A percentile compares a stretch with the other conserved stretches of the same genome.
Conservation (phyloP, 2,329 filamentous ascomycete genomes). For the Calonectria pseudoturangicola region DNA sequence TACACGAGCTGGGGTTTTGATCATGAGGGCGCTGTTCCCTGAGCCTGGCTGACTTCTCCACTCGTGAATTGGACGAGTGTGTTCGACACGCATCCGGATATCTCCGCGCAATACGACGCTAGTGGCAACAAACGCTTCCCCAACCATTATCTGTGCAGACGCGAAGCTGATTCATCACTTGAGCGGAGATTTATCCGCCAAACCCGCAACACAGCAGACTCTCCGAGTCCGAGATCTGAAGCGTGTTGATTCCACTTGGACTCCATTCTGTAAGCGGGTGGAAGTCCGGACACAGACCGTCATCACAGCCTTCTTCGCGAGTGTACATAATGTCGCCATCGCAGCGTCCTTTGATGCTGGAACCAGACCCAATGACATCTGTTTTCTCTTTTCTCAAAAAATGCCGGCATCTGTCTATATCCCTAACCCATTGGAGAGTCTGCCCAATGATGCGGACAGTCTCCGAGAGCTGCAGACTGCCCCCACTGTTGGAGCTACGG, state of each 20-base stretch:
- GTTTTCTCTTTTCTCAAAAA: conserved; percentile 19
- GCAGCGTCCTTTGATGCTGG: background rate
- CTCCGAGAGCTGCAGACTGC: conserved; percentile 5
- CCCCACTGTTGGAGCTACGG: background rate
- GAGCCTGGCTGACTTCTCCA: background rate
- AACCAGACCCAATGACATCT: background rate
- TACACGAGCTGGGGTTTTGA: background rate
- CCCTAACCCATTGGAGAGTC: conserved; percentile 38
- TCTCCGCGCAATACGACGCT: conserved; percentile 11
- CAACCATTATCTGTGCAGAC: background rate
- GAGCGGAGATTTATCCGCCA: conserved; percentile 26
- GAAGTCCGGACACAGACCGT: conserved; percentile 13
- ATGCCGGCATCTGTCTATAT: conserved; percentile 44
- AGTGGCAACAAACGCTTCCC: background rate
- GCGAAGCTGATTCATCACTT: background rate
- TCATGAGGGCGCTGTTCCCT: conserved; percentile 1
- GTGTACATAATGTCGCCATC: conserved; percentile 26
- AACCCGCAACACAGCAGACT: background rate
- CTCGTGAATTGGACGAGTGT: background rate
- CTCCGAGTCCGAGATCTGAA: background rate
- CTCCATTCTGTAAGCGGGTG: background rate
- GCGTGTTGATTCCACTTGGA: background rate
- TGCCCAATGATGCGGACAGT: conserved; percentile 30
- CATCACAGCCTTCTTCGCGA: background rate
- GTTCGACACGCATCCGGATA: background rate